Conservation (phyloP, 2,329 filamentous ascomycete species). For the Cladosporium sp. region DNA sequence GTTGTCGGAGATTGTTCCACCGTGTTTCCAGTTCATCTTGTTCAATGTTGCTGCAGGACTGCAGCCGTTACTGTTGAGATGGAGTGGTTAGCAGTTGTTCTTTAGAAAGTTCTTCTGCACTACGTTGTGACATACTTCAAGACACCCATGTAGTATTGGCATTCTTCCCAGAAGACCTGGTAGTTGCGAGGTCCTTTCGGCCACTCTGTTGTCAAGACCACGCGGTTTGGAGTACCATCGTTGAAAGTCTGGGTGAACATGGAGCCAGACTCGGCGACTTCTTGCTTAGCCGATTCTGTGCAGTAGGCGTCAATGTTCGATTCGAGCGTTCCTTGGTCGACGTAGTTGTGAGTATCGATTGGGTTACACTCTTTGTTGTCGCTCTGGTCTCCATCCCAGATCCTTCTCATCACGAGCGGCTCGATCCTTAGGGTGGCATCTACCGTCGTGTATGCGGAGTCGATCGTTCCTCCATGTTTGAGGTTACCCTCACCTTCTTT, state of each 20-base stretch:
- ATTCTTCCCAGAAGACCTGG: conserved; percentile 12
- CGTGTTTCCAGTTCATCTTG: conserved; percentile 15
- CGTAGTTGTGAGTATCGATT: not conserved
- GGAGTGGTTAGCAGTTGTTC: not conserved
- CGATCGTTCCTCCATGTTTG: conserved; percentile 12
- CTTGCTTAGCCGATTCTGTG: not conserved
- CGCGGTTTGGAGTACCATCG: conserved; percentile 3
- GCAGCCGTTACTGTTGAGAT: conserved; percentile 4
- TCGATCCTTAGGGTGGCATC: conserved; percentile 10
- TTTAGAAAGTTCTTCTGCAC: not conserved
- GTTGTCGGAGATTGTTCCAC: conserved; percentile 6
- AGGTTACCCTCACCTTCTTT: not conserved
- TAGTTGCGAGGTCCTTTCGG: conserved; percentile 7
- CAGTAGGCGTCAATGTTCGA: conserved; percentile 11
- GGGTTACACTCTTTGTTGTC: conserved; percentile 5
- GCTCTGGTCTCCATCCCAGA: not conserved
- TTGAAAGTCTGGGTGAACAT: conserved; percentile 5
- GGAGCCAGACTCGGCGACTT: not conserved
- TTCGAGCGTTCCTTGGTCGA: conserved; percentile 7
- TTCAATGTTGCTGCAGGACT: not conserved
- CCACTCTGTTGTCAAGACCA: conserved; percentile 3
- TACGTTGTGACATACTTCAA: not conserved
- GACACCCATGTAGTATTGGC: conserved; percentile 9
- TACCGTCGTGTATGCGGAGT: not conserved
- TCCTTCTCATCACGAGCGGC: conserved; percentile 6